Base-by-base conservation (phyloP, 257 asterid genomes). In the Penstemon newberryi region DNA sequence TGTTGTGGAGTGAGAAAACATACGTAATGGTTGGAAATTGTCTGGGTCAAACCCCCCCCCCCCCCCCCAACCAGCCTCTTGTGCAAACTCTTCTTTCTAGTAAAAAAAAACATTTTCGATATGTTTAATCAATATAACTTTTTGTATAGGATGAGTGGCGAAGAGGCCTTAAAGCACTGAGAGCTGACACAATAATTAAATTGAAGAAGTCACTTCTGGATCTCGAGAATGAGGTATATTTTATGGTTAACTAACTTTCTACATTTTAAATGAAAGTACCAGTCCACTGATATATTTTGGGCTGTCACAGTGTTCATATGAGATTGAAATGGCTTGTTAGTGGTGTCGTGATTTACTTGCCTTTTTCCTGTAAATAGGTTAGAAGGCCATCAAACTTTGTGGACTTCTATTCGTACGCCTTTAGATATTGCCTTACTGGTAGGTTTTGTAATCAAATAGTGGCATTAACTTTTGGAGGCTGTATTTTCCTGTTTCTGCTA, bases 381-480 rank as follows among this genome's bases (percentile, higher is more conserved):
- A 78, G 79, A 74, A 81, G 74, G 75, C 84, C 88, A 40, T 72
- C 82, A 50, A 81, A 80, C 65, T 90, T 90, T 71, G 79, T 74
- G 54, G 88, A 88, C 60, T 92, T 92, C 84, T 88, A 86, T 73
- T 44, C 75, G 10, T 92, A 51, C 40, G 82, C 95, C 68, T 90
- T 90, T 50, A 81, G 81, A 58, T 92, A 90, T 78, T 78, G 94
- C 86, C 76, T 92, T 57, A 88, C 94, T 4, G 98, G 98, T 88
- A 82, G 13, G 69, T 50, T 54, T 18, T 46, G 8, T 70, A 1
- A 53, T 58, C 52, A 76, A 45, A 36, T 61, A 56, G 38, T 13
- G 12, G 58, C 41, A 36, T 41, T 60, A 44, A 52, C 47, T 36
- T 67, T 60, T 38, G 10, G 55, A 63, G 62, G 52, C 52, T 55